Percentiles rank a stretch among this genome's conserved stretches.
Evolutionary conservation across 495 filamentous ascomycete species (phyloP).

Genomic region (Pseudomonodictys pantanalensis): DNA sequence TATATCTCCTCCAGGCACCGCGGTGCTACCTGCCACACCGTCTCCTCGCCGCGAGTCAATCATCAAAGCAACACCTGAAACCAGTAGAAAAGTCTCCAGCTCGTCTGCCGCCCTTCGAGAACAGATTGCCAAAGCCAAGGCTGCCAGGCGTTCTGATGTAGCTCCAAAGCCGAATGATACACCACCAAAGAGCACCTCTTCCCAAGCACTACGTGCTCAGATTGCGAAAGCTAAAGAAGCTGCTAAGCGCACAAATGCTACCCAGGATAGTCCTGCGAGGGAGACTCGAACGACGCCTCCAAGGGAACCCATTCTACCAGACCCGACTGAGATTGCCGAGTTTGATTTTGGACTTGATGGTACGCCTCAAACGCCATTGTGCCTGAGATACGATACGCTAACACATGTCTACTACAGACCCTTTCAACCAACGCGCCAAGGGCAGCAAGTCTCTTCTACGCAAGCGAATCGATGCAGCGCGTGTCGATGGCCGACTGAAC

Average conservation of each 20-base stretch:
- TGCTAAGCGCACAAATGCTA: constrained; percentile 37
- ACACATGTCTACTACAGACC: too few species aligned
- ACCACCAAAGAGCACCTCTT: constrained; percentile 27
- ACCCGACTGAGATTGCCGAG: constrained; percentile 53
- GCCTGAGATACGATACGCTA: too few species aligned
- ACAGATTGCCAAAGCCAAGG: constrained; percentile 91
- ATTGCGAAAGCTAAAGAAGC: constrained; percentile 32
- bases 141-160: constrained; percentile 65
- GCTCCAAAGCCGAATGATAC: constrained; percentile 29
- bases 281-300: constrained; percentile 13
- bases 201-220: constrained; percentile 33
- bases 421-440: constrained; percentile 40
- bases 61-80: constrained; percentile 13
- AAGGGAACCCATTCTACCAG: constrained; percentile 40
- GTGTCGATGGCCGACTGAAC: constrained; percentile 80
- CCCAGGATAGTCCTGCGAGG: background rate
- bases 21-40: constrained; percentile 23
- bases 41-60: background rate
- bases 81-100: constrained; percentile 51
- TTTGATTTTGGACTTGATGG: constrained; percentile 37
- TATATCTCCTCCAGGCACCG: constrained; percentile 26
- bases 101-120: constrained; percentile 82
- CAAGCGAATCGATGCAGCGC: constrained; percentile 71
- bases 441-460: constrained; percentile 58
- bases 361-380: too few species aligned